Conservation (phyloP, 2,329 filamentous ascomycete species). For the Pseudogymnoascus sp. region DNA sequence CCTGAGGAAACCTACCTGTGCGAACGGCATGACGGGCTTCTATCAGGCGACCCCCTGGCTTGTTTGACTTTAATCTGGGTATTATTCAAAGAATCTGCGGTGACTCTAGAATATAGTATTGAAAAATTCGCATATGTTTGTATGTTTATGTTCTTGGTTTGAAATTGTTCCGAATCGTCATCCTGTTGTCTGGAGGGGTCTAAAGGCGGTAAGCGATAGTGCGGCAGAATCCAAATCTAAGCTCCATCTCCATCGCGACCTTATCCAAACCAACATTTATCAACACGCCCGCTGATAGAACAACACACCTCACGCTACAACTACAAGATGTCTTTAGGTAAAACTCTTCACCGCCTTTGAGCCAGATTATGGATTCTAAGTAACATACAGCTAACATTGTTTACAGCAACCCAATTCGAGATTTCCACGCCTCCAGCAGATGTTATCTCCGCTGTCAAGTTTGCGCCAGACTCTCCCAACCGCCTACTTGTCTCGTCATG, state of each 20-base stretch:
- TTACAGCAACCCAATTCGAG: constrained; percentile 66
- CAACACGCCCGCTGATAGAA: not conserved
- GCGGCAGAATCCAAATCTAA: constrained; percentile 10
- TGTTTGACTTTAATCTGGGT: not conserved
- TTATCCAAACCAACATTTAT: constrained; percentile 8
- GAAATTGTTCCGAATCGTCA: constrained; percentile 6
- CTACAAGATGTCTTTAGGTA: constrained; percentile 8
- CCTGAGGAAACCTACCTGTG: constrained; percentile 18
- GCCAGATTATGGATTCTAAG: not conserved
- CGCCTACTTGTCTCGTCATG: constrained; percentile 87
- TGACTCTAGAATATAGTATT: not conserved
- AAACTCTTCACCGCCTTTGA: not conserved
- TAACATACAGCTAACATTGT: constrained; percentile 8
- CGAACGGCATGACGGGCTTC: constrained; percentile 27
- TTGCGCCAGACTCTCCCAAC: constrained; percentile 67
- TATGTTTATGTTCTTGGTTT: not conserved
- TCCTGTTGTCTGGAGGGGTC: constrained; percentile 1
- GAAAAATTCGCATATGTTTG: not conserved
- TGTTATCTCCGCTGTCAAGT: constrained; percentile 78
- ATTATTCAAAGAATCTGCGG: not conserved
- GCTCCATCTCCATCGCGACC: constrained; percentile 8
- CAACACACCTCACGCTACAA: not conserved
- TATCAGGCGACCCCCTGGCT: not conserved
- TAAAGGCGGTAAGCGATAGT: constrained; percentile 2
- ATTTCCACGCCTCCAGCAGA: constrained; percentile 76